Percentiles rank a stretch among this genome's conserved stretches.
Conservation (phyloP, 2,329 filamentous ascomycete species). For the Emydomyces testavorans region DNA sequence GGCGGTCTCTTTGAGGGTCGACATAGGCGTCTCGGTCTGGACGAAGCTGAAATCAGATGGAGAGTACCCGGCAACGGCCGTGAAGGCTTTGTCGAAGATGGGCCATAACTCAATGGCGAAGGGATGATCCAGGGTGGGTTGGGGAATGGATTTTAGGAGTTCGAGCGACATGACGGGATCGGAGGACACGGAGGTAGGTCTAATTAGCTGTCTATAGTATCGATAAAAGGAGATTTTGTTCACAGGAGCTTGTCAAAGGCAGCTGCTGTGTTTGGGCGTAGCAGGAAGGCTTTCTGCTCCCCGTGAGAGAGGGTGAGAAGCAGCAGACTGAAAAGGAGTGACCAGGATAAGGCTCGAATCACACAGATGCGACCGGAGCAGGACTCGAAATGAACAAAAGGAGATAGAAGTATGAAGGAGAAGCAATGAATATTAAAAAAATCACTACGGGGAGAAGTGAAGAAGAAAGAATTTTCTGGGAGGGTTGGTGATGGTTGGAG, state of each 20-base stretch:
- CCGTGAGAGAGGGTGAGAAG: background rate
- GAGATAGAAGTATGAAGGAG: conserved; percentile 4
- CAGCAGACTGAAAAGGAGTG: background rate
- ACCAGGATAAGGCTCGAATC: background rate
- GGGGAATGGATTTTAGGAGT: conserved; percentile 13
- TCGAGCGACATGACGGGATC: conserved; percentile 14
- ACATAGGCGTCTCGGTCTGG: conserved; percentile 68
- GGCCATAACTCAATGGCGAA: conserved; percentile 81
- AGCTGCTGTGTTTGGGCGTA: no score
- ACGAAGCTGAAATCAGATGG: conserved; percentile 71
- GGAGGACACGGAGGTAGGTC: background rate
- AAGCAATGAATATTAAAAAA: conserved; percentile 6
- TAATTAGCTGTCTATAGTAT: background rate
- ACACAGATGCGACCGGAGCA: no score
- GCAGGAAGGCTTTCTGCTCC: no score
- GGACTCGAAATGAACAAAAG: no score
- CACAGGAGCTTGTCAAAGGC: background rate
- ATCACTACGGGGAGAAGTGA: background rate
- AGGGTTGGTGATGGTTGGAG: background rate
- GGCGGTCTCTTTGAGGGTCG: conserved; percentile 65
- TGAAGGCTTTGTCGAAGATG: conserved; percentile 72
- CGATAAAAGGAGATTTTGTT: background rate
- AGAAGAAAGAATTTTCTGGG: background rate
- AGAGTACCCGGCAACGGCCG: conserved; percentile 59
- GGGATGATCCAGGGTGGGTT: conserved; percentile 69